Evolutionary conservation across 176 grass and related monocot species (phyloP).

Genomic region (Cocos nucifera): DNA sequence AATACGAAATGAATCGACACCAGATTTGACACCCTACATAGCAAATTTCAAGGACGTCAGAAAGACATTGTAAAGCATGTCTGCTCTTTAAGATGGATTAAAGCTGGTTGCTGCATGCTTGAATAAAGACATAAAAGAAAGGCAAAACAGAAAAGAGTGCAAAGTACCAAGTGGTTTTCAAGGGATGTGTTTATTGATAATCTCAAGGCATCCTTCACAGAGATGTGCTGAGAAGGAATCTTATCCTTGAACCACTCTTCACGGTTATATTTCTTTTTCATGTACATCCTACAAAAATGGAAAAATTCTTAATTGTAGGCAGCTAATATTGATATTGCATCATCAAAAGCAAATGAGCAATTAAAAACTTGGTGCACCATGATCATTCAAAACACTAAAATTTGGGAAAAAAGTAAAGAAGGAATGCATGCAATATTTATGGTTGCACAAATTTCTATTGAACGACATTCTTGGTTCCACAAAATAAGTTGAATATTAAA

Average conservation of each 20-base stretch:
- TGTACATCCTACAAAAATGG: slow-evolving; percentile 44
- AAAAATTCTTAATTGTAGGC: too few relatives aligned
- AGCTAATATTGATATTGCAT: too few relatives aligned
- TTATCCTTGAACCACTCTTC: slow-evolving; percentile 62
- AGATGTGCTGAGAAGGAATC: slow-evolving; percentile 36
- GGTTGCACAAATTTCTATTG: too few relatives aligned
- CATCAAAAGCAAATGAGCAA: too few relatives aligned
- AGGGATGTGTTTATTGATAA: slow-evolving; percentile 44
- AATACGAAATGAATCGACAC: slow-evolving; percentile 54
- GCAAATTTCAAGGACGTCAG: slow-evolving; percentile 5
- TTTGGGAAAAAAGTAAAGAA: too few relatives aligned
- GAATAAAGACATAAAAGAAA: not conserved
- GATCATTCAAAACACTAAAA: too few relatives aligned
- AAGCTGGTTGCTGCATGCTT: too few relatives aligned
- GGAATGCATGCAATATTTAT: too few relatives aligned
- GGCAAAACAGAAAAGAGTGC: slow-evolving; percentile 11
- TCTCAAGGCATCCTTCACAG: slow-evolving; percentile 74
- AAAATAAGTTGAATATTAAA: too few relatives aligned
- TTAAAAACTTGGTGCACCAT: too few relatives aligned
- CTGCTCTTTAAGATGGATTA: too few relatives aligned
- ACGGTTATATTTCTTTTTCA: slow-evolving; percentile 61
- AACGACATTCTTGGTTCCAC: too few relatives aligned
- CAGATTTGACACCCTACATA: slow-evolving; percentile 61
- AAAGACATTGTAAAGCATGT: slow-evolving; percentile 5
- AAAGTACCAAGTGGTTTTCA: slow-evolving; percentile 58